phyloP scores from a whole-genome alignment of 148 eudicot species.

The Vaccinium darrowii region DNA sequence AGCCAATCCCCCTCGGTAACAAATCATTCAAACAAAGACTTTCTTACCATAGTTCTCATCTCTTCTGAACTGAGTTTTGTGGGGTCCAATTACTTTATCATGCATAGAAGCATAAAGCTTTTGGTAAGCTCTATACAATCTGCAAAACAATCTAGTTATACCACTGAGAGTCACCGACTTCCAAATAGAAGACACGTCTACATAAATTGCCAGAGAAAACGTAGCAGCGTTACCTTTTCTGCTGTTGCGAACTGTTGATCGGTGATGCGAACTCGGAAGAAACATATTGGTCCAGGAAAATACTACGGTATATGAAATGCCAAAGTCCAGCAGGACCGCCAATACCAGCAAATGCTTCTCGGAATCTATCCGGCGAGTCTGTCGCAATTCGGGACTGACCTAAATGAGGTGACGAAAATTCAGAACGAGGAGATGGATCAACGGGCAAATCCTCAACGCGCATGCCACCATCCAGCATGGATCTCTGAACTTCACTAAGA shows the following conservation, averaged over 20 bases:
- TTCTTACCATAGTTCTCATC: conserved; percentile 87
- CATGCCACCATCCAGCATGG: conserved; percentile 88
- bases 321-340: conserved; percentile 97
- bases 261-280: conserved; percentile 92
- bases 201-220: conserved; percentile 12
- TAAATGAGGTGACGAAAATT: conserved; percentile 62
- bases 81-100: conserved; percentile 75
- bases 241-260: conserved; percentile 65
- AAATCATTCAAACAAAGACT: not conserved
- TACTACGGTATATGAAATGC: conserved; percentile 92
- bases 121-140: conserved; percentile 91
- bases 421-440: conserved; percentile 64
- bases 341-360: conserved; percentile 48
- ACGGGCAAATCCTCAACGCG: conserved; percentile 80
- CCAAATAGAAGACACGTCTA: not conserved
- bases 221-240: conserved; percentile 60
- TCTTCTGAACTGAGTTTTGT: conserved; percentile 94
- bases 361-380: conserved; percentile 46
- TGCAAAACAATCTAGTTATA: conserved; percentile 27
- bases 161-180: not conserved
- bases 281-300: conserved; percentile 84
- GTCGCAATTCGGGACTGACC: conserved; percentile 48
- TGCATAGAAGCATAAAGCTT: conserved; percentile 90
- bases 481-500: conserved; percentile 82
- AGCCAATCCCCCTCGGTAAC: not conserved